Evolutionary conservation across 2,329 filamentous ascomycete genomes (phyloP).

Genomic region (Fusarium sublunatum): DNA sequence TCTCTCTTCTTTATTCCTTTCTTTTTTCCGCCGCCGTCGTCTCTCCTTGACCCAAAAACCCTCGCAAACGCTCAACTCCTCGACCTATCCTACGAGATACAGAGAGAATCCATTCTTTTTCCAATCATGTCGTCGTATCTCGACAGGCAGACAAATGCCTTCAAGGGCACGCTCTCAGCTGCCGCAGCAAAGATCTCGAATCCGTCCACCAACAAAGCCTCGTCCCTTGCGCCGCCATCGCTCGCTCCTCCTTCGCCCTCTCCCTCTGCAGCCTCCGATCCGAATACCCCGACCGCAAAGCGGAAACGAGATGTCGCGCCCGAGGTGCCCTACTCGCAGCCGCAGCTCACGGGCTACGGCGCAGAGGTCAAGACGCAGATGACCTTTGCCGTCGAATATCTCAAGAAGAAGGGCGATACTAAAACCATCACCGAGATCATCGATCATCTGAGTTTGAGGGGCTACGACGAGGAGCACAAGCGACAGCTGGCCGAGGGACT

Average conservation of each 20-base stretch:
- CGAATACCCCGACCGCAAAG: slow-evolving; percentile 73
- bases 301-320: slow-evolving; percentile 67
- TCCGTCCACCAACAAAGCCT: slow-evolving; percentile 53
- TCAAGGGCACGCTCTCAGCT: slow-evolving; percentile 70
- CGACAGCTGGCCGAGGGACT: slow-evolving; percentile 75
- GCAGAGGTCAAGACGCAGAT: slow-evolving; percentile 88
- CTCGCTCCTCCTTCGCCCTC: slow-evolving; percentile 72
- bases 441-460: slow-evolving; percentile 79
- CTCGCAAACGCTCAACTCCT: slow-evolving; percentile 8
- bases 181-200: slow-evolving; percentile 73
- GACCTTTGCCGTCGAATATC: slow-evolving; percentile 85
- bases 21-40: slow-evolving; percentile 11
- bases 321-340: slow-evolving; percentile 77
- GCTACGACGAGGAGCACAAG: slow-evolving; percentile 70
- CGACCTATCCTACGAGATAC: slow-evolving; percentile 1
- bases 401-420: slow-evolving; percentile 76
- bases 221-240: slow-evolving; percentile 45
- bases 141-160: slow-evolving; percentile 72
- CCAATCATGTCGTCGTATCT: slow-evolving; percentile 70
- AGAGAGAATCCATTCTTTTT: slow-evolving; percentile 14
- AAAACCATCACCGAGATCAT: slow-evolving; percentile 81
- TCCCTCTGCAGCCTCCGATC: slow-evolving; percentile 67
- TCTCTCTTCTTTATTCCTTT: slow-evolving; percentile 22
- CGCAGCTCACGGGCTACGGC: slow-evolving; percentile 79
- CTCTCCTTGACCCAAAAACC: slow-evolving; percentile 21